Evolutionary conservation across 257 asterid species (phyloP).

Genomic region (Solanum pimpinellifolium): DNA sequence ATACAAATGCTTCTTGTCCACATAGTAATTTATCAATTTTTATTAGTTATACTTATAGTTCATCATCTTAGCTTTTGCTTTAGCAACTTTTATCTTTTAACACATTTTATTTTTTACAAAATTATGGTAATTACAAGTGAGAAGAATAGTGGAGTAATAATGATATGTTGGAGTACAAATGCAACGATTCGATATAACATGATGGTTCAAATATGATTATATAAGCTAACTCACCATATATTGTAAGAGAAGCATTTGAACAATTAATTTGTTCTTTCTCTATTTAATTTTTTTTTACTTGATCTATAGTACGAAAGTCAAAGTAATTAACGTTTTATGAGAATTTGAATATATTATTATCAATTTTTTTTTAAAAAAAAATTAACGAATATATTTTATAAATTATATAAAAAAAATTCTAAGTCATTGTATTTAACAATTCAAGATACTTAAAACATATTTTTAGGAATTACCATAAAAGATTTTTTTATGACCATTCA

Average conservation of each 20-base stretch:
- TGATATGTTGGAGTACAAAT: neutral
- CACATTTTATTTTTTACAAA: neutral
- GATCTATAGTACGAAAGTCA: neutral
- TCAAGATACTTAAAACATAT: too few species aligned
- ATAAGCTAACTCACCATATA: neutral
- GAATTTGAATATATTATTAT: too few species aligned
- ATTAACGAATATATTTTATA: too few species aligned
- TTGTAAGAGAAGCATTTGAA: neutral
- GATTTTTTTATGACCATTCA: too few species aligned
- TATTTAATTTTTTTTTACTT: neutral
- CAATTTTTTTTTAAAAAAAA: neutral
- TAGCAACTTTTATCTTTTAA: neutral
- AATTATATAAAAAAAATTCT: too few species aligned
- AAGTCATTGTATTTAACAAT: too few species aligned
- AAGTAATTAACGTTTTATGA: neutral
- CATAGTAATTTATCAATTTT: neutral
- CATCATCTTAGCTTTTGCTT: neutral
- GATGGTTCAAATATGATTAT: neutral
- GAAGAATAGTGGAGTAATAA: neutral
- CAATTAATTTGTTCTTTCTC: too few species aligned
- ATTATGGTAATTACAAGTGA: neutral
- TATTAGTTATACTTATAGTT: neutral
- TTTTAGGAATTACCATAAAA: too few species aligned
- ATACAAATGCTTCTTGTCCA: neutral
- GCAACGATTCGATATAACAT: neutral